Base-by-base conservation (phyloP, 768 basidiomycete genomes). In the Calocybe indica region DNA sequence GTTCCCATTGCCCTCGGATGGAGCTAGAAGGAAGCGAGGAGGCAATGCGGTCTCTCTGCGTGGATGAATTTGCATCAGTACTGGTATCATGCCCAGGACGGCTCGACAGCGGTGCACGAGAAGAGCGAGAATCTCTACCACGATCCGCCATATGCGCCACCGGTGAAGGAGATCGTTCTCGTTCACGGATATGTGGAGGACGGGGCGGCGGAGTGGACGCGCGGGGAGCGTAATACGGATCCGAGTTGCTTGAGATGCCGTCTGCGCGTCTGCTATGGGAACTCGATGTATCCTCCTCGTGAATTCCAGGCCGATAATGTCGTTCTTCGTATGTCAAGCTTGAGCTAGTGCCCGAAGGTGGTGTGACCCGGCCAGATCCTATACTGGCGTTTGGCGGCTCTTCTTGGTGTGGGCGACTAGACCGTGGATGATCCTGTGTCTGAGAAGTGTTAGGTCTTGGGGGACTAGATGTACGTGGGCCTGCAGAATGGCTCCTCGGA, bases 241-340 rank as follows among this genome's bases (percentile, higher is more conserved):
- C 53, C 29, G 54, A 36, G 11, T 37, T 34, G 15, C 47, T 34
- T 39, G 50, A 46, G 15, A 47, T 44, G 10, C 60, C 50, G 29
- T 58, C 55, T n/a, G 53, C 47, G 22, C 50, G 56, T 54, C 63
- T 63, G 30, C 54, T 52, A 48, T 63, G 59, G 39, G 56, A 59
- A 50, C 52, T 43, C 46, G 49, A 48, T 44, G 51, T 33, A 45
- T 50, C 14, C 37, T 46, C 39, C 37, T 55, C 58, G 9, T 55
- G 52, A 22, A 58, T 69, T 14, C 60, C 69, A 32, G 83, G 82
- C 41, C 82, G 77, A 60, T 86, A 85, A 60, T 84, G 80, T 29
- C 84, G 76, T 59, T 85, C 84, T 48, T 75, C 68, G 47, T 75
- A 80, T 12, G 79, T 73, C 47, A 83, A 69, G 14, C 48, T 55